A percentile compares a stretch with the other conserved stretches of the same genome.
phyloP scores from a whole-genome alignment of 2,329 filamentous ascomycete genomes.

The Volutella citrinella region DNA sequence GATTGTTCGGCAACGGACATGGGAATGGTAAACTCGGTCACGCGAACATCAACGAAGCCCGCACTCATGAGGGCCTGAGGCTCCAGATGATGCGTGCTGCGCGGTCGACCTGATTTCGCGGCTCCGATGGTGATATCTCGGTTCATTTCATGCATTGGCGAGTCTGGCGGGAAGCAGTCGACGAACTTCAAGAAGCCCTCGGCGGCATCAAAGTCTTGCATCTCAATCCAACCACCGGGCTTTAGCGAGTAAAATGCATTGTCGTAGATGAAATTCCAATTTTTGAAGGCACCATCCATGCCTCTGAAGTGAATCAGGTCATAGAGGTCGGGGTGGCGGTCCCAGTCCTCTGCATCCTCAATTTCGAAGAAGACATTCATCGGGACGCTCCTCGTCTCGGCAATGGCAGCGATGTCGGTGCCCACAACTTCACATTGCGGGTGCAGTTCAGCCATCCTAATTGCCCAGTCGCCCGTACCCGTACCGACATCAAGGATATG shows the following conservation, averaged over 20 bases:
- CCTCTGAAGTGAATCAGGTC: constrained; percentile 57
- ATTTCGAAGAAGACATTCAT: constrained; percentile 60
- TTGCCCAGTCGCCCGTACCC: constrained; percentile 52
- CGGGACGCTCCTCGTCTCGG: constrained; percentile 52
- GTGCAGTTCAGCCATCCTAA: constrained; percentile 51
- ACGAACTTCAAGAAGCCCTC: constrained; percentile 32
- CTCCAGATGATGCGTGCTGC: constrained; percentile 44
- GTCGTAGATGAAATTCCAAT: constrained; percentile 54
- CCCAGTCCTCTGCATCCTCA: constrained; percentile 60
- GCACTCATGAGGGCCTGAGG: constrained; percentile 42
- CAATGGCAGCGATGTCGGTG: constrained; percentile 57
- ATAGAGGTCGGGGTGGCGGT: constrained; percentile 47
- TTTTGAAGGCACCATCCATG: constrained; percentile 53
- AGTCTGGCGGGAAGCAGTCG: constrained; percentile 40
- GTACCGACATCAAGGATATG: constrained; percentile 57
- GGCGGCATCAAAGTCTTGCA: constrained; percentile 52
- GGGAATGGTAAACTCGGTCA: constrained; percentile 47
- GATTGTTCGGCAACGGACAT: constrained; percentile 43
- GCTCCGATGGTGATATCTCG: constrained; percentile 42
- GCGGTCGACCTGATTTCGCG: constrained; percentile 42
- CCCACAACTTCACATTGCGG: constrained; percentile 56
- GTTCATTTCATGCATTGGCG: constrained; percentile 41
- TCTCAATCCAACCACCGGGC: constrained; percentile 56
- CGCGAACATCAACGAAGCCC: constrained; percentile 50
- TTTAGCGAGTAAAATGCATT: constrained; percentile 52